Base-by-base conservation (phyloP, 2,329 filamentous ascomycete species). In the Ceratocystis smalleyi region DNA sequence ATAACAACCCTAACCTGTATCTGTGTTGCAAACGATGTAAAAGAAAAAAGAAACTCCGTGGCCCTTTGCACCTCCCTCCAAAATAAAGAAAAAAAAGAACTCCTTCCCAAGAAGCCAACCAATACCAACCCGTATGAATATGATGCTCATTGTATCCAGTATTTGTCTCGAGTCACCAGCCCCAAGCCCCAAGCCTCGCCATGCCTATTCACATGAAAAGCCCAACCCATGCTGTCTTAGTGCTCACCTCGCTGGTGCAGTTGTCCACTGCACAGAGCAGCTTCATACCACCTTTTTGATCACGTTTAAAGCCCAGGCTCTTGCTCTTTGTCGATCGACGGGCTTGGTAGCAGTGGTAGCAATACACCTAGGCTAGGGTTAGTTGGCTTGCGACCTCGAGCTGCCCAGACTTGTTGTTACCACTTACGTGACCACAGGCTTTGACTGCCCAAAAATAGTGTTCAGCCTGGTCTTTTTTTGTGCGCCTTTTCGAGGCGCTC, bases 371-470 rank as follows among this genome's bases (percentile, higher is more conserved):
- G 10, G 8, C 19, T 35, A 8, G 43, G 40, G n/a, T 19, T 19
- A 61, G 59, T 30, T 8, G 35, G 22, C 7, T 8, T 22, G 45
- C 17, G 7, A 49, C 10, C 7, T 22, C 6, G 7, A 22, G 45
- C n/a, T 49, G 45, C n/a, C 45, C 45, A 43, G 43, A 67, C 67
- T 59, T 7, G 22, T 59, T 7, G 22, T 4, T 45, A n/a, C n/a
- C 32, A 73, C 79, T 71, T 81, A 97, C 94, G 76, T 99, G 94
- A 68, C 94, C 94, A 73, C 94, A 99, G 62, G 81, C 81, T 74
- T 91, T 96, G 43, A 94, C 80, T 0, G 94, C 87, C 91, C 91
- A 97, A 67, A 97, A 92, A 70, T 96, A 88, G 71, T 89, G 85
- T 74, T 95, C 91, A 24, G 79, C 80, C 5, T 77, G 74, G 22